These are phyloP conservation scores for Lyophyllum semitale DNA, from an alignment of 768 basidiomycete genomes.

Conservation along the genomic window DNA sequence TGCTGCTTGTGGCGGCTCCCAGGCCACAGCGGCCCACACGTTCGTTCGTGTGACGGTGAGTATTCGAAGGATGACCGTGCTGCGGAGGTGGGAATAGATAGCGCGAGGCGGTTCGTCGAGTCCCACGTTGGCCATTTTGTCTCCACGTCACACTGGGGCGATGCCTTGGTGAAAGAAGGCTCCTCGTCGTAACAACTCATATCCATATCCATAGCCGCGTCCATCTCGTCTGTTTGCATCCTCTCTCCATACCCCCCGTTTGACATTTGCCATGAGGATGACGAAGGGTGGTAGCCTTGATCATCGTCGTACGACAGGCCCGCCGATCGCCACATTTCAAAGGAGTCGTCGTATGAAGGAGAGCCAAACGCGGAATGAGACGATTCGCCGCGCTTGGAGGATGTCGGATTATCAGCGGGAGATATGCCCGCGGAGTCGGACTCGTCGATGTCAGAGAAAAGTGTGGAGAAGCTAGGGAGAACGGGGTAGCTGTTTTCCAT, in stretches of 20 bases:
- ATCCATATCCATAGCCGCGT: slow-evolving; percentile 8
- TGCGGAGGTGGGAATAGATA: slow-evolving; percentile 13
- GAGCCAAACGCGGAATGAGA: slow-evolving; percentile 17
- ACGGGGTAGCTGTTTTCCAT: slow-evolving; percentile 10
- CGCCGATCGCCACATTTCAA: slow-evolving; percentile 9
- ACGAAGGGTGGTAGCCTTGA: background rate
- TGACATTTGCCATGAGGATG: slow-evolving; percentile 3
- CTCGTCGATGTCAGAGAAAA: slow-evolving; percentile 3
- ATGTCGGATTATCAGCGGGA: slow-evolving; percentile 21
- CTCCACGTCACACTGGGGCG: background rate
- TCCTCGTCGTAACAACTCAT: background rate
- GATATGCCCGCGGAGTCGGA: slow-evolving; percentile 9
- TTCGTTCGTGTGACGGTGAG: slow-evolving; percentile 6
- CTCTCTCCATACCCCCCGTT: slow-evolving; percentile 7
- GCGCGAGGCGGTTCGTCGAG: slow-evolving; percentile 1
- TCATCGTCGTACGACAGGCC: background rate
- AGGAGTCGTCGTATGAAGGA: slow-evolving; percentile 6
- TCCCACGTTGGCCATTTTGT: slow-evolving; percentile 11
- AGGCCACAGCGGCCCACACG: slow-evolving; percentile 7
- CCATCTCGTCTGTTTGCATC: slow-evolving; percentile 6
- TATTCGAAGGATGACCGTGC: slow-evolving; percentile 11
- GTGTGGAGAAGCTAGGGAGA: slow-evolving; percentile 2
- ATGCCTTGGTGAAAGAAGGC: background rate
- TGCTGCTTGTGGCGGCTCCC: slow-evolving; percentile 5
- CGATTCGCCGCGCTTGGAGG: slow-evolving; percentile 19